Evolutionary conservation across 768 basidiomycete species (phyloP).

Genomic region (Podaxis rugospora): DNA sequence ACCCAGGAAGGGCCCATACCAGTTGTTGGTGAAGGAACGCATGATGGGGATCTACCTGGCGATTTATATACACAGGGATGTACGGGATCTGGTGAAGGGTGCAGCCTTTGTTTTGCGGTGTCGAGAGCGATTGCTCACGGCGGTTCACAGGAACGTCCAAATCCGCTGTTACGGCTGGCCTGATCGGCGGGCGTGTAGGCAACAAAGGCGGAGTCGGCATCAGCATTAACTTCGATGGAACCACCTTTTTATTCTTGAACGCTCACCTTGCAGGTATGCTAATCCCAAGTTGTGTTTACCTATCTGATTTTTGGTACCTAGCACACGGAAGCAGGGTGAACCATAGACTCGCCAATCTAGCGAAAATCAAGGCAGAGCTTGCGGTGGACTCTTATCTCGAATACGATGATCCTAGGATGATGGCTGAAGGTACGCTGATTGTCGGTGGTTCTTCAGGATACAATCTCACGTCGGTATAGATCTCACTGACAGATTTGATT

Average conservation of each 20-base stretch:
- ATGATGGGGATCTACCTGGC: slow-evolving; percentile 87
- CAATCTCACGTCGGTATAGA: slow-evolving; percentile 36
- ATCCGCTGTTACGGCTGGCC: slow-evolving; percentile 81
- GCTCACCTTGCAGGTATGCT: slow-evolving; percentile 79
- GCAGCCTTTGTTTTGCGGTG: slow-evolving; percentile 2
- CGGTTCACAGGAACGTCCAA: slow-evolving; percentile 58
- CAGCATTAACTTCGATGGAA: slow-evolving; percentile 77
- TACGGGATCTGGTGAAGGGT: slow-evolving; percentile 63
- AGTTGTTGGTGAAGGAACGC: slow-evolving; percentile 82
- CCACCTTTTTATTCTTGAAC: slow-evolving; percentile 84
- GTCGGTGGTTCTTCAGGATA: not conserved
- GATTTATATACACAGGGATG: slow-evolving; percentile 69
- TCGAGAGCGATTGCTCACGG: slow-evolving; percentile 9
- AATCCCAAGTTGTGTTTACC: not conserved
- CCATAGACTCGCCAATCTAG: slow-evolving; percentile 79
- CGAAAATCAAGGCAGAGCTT: slow-evolving; percentile 86
- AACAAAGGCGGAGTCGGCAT: slow-evolving; percentile 96
- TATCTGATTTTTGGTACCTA: slow-evolving; percentile 20
- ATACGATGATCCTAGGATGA: slow-evolving; percentile 55
- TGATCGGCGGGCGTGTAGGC: slow-evolving; percentile 87
- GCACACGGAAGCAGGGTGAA: slow-evolving; percentile 75
- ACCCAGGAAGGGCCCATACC: slow-evolving; percentile 67
- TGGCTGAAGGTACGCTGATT: slow-evolving; percentile 58
- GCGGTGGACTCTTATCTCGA: slow-evolving; percentile 74
- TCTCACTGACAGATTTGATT: slow-evolving; percentile 85